These are phyloP conservation scores for Coemansia aciculifera DNA, from an alignment of 192 early-diverging fungal genomes.

Conservation along the genomic window DNA sequence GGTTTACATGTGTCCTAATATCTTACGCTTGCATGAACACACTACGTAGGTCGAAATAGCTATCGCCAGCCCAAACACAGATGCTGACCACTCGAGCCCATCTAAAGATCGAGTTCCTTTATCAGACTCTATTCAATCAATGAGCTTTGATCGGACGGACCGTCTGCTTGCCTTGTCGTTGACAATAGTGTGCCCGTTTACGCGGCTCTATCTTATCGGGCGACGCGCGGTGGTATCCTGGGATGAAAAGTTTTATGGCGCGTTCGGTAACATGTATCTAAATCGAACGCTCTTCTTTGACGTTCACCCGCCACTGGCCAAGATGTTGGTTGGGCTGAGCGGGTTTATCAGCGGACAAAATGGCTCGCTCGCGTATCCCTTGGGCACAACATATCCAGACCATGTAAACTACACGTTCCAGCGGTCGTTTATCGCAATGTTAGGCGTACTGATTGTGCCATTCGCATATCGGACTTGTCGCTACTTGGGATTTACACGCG, in stretches of 20 bases:
- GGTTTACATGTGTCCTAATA: too few relatives aligned
- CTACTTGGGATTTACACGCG: too few relatives aligned
- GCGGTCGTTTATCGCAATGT: too few relatives aligned
- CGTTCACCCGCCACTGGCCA: conserved; percentile 94
- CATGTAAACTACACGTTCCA: conserved; percentile 54
- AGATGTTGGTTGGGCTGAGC: conserved; percentile 68
- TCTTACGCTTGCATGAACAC: too few relatives aligned
- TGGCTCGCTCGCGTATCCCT: conserved; percentile 64
- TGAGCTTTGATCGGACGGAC: conserved; percentile 16
- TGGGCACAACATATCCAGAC: conserved; percentile 59
- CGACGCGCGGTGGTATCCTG: conserved; percentile 59
- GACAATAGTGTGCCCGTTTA: conserved; percentile 19
- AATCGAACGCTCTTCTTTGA: conserved; percentile 95
- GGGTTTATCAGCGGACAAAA: conserved; percentile 65
- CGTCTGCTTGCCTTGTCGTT: conserved; percentile 14
- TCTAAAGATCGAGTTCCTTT: neutral
- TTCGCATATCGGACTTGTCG: too few relatives aligned
- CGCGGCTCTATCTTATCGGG: conserved; percentile 61
- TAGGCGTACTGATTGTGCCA: too few relatives aligned
- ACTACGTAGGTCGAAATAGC: too few relatives aligned
- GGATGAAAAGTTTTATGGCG: conserved; percentile 98
- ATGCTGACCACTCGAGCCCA: neutral
- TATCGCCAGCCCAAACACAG: too few relatives aligned
- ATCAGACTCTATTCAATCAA: neutral
- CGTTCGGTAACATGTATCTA: conserved; percentile 93